Percentiles rank a stretch among this genome's conserved stretches.
Conservation (phyloP, 1,139 yeast species). For the Hanseniaspora gamundiae region DNA sequence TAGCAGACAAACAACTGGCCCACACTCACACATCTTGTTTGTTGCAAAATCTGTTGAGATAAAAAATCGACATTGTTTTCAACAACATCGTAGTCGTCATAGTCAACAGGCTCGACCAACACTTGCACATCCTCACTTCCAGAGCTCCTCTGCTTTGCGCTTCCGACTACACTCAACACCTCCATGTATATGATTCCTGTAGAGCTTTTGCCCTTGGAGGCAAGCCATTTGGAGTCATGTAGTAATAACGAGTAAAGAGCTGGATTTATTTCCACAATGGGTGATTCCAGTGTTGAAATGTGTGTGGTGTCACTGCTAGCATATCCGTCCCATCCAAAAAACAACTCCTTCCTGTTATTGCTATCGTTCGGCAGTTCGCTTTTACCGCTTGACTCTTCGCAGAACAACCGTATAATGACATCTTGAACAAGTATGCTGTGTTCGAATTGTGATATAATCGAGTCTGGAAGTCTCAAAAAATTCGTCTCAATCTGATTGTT, state of each 20-base stretch:
- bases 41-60: slow-evolving; percentile 65
- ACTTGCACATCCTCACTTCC: background rate
- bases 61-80: slow-evolving; percentile 71
- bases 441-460: slow-evolving; percentile 15
- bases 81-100: slow-evolving; percentile 85
- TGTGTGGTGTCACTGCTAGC: slow-evolving; percentile 27
- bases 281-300: slow-evolving; percentile 18
- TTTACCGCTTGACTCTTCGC: background rate
- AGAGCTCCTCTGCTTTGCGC: background rate
- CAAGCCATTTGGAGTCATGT: slow-evolving; percentile 29
- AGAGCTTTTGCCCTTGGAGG: background rate
- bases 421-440: background rate
- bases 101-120: slow-evolving; percentile 56
- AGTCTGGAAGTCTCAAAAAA: slow-evolving; percentile 19
- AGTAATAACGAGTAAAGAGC: slow-evolving; percentile 22
- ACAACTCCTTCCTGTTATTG: background rate
- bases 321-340: slow-evolving; percentile 71
- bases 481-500: slow-evolving; percentile 18
- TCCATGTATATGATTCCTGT: background rate
- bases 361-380: background rate
- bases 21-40: slow-evolving; percentile 62
- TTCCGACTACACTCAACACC: background rate
- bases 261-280: slow-evolving; percentile 43
- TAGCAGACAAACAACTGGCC: slow-evolving; percentile 57
- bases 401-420: background rate